Evolutionary conservation across 129 eudicot genomes (phyloP).

Genomic region (Mikania micrantha): DNA sequence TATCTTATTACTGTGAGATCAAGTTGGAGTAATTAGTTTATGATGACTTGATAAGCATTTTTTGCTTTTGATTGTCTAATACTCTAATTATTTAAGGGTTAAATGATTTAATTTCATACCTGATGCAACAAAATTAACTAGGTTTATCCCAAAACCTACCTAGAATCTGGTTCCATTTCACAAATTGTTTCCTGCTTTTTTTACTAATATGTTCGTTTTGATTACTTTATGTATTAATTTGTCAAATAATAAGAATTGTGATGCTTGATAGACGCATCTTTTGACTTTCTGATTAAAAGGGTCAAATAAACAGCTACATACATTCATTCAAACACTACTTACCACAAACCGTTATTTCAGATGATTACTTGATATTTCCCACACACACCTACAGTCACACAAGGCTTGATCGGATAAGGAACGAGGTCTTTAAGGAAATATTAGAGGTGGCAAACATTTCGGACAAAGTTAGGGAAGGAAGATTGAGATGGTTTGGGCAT

Average conservation of each 20-base stretch:
- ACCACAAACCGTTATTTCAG: too few species aligned
- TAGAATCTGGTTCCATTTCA: not conserved
- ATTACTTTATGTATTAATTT: not conserved
- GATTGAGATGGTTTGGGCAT: too few species aligned
- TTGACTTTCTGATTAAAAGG: not conserved
- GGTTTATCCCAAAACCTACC: not conserved
- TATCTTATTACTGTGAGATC: not conserved
- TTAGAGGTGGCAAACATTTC: too few species aligned
- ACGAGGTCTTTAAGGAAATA: too few species aligned
- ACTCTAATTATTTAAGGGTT: not conserved
- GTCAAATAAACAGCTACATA: not conserved
- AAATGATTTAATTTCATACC: not conserved
- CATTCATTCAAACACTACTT: too few species aligned
- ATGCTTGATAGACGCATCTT: not conserved
- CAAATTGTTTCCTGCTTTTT: not conserved
- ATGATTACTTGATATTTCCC: not conserved
- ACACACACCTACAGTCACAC: too few species aligned
- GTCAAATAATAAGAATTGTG: not conserved
- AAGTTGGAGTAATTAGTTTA: not conserved
- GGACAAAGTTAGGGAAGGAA: too few species aligned
- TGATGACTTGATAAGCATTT: not conserved
- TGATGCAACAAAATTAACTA: not conserved
- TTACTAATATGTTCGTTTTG: not conserved
- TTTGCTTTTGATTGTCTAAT: not conserved
- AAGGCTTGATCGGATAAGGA: too few species aligned